Conservation (phyloP, 2,329 filamentous ascomycete species). For the Davidsoniella virescens region DNA sequence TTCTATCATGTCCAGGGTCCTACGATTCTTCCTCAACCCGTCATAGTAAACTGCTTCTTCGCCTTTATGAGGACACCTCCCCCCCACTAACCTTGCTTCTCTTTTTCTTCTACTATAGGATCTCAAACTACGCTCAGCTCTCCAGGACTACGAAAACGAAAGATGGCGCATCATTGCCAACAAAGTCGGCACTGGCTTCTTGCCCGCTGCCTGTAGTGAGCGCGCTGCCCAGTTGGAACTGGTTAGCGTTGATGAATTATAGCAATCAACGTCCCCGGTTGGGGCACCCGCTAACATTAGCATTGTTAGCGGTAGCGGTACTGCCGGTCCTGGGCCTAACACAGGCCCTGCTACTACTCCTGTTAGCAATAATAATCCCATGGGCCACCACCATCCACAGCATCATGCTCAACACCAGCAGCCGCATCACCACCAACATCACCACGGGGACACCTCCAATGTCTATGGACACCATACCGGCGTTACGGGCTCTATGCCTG, state of each 20-base stretch:
- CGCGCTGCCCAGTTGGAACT: conserved; percentile 47
- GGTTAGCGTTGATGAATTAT: conserved; percentile 29
- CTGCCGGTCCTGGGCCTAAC: no score
- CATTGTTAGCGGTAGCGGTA: no score
- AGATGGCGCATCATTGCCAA: conserved; percentile 85
- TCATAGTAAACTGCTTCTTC: no score
- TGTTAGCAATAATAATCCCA: conserved; percentile 18
- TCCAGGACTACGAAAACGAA: conserved; percentile 78
- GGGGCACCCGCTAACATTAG: conserved; percentile 25
- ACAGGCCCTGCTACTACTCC: no score
- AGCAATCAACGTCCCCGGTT: conserved; percentile 39
- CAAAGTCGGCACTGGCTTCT: conserved; percentile 82
- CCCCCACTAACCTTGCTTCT: neutral
- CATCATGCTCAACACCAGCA: neutral
- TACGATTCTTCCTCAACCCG: no score
- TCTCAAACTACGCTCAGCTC: conserved; percentile 56
- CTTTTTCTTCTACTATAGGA: conserved; percentile 35
- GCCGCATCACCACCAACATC: conserved; percentile 4
- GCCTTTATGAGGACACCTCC: neutral
- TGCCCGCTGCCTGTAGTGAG: conserved; percentile 72
- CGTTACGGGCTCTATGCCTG: neutral
- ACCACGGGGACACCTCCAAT: neutral
- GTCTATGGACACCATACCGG: conserved; percentile 1
- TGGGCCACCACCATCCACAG: neutral
- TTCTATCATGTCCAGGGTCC: no score